phyloP scores from a whole-genome alignment of 108 stramenopile genomes.

The Hondaea fermentalgiana region DNA sequence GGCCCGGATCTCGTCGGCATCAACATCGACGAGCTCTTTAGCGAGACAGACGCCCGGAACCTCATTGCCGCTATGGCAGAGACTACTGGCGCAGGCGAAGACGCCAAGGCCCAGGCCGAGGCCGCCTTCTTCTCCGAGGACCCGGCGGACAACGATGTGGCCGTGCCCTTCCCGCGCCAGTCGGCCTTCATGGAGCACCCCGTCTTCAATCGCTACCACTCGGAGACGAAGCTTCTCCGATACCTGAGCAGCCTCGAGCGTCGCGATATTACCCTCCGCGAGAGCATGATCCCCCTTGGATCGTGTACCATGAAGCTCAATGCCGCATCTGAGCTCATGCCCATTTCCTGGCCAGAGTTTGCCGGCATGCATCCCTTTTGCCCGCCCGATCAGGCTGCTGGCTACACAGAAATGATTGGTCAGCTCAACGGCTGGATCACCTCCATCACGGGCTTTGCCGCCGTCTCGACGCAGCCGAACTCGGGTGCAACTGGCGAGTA shows the following conservation, averaged over 20 bases:
- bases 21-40: constrained; percentile 85
- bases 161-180: constrained; percentile 13
- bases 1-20: constrained; percentile 73
- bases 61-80: background rate
- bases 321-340: constrained; percentile 93
- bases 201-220: constrained; percentile 86
- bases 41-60: constrained; percentile 26
- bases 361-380: constrained; percentile 95
- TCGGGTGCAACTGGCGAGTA: constrained; percentile 96
- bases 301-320: constrained; percentile 99
- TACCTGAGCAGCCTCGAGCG: constrained; percentile 90
- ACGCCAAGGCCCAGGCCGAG: background rate
- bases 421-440: constrained; percentile 84
- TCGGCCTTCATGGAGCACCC: constrained; percentile 73
- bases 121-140: background rate
- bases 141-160: background rate
- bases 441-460: constrained; percentile 96
- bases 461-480: constrained; percentile 95
- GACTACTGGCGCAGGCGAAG: constrained; percentile 10
- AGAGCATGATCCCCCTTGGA: constrained; percentile 97
- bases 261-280: constrained; percentile 89
- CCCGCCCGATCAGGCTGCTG: constrained; percentile 77
- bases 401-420: constrained; percentile 86
- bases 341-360: constrained; percentile 96
- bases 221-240: constrained; percentile 93